Evolutionary conservation across 257 asterid genomes (phyloP), one percentile per base, ranked within the genome.

Genomic region (Jacaranda copaia): DNA sequence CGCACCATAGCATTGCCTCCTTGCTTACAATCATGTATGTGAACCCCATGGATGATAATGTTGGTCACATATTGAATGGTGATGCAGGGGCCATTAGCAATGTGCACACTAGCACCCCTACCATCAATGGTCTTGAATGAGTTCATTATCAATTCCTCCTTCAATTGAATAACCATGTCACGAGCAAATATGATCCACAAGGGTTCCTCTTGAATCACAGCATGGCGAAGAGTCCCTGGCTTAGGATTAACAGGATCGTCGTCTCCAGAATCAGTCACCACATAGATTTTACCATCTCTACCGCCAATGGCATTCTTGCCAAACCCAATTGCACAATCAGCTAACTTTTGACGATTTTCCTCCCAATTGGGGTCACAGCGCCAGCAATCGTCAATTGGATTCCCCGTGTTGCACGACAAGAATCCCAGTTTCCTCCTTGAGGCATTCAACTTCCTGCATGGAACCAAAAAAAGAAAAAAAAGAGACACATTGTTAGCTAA

Each of bases 341-440:
- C 98, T 7, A 91, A 35, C 64, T 80, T 83, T 70, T 89, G 87
- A 1, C 98, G 97, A 60, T 91, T 82, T 2, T 77, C 18, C 83
- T 86, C 90, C 98, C 98, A 93, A 5, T 88, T 76, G 10, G 90
- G 74, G 48, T 89, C 96, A 48, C 97, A 93, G 12, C 93, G 80
- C 97, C 98, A 93, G 72, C 98, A 93, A 2, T 91, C 96, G 49
- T 93, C 98, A 48, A 93, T 93, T 3, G 96, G 94, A 19, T 93
- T 93, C 4, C 98, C 97, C 0, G 93, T 89, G 43, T 88, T 88
- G 82, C 97, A 92, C 0, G 95, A 89, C 3, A 89, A 60, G 79
- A 77, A 90, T 5, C 94, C 94, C 52, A 91, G 68, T 19, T 80
- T 85, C 83, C 97, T 86, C 83, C 97, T 87, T 1, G 97, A 87